These are phyloP conservation scores for Hericium rajendrae DNA, from an alignment of 768 basidiomycete species.

Conservation along the genomic window DNA sequence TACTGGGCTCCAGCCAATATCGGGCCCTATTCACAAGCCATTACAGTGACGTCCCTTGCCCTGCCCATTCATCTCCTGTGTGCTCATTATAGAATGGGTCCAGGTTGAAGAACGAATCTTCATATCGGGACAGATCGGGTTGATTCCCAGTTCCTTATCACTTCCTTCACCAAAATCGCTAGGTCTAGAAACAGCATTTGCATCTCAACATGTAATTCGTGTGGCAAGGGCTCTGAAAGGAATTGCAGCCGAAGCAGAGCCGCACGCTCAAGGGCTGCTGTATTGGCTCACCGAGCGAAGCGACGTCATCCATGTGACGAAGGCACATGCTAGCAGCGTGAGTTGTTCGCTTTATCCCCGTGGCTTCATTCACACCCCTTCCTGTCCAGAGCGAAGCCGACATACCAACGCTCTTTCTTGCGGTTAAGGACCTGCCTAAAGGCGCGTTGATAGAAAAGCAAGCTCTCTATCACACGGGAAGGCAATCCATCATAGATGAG, in stretches of 20 bases:
- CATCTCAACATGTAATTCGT: slow-evolving; percentile 70
- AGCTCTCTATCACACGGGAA: slow-evolving; percentile 60
- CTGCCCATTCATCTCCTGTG: background rate
- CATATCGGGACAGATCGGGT: slow-evolving; percentile 91
- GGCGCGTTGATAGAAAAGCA: slow-evolving; percentile 71
- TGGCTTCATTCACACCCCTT: background rate
- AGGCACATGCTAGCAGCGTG: slow-evolving; percentile 19
- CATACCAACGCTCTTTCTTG: slow-evolving; percentile 45
- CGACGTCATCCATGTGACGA: slow-evolving; percentile 32
- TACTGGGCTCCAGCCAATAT: slow-evolving; percentile 99
- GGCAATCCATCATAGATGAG: slow-evolving; percentile 35
- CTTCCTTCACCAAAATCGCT: slow-evolving; percentile 55
- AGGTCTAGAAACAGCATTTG: slow-evolving; percentile 58
- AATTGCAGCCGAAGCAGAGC: slow-evolving; percentile 48
- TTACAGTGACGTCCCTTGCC: slow-evolving; percentile 44
- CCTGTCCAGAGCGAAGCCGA: slow-evolving; percentile 10
- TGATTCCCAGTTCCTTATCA: slow-evolving; percentile 64
- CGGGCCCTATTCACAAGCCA: slow-evolving; percentile 94
- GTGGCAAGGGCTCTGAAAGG: slow-evolving; percentile 51
- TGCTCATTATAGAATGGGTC: background rate
- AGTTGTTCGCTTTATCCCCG: background rate
- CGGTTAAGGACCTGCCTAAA: slow-evolving; percentile 60
- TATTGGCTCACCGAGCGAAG: slow-evolving; percentile 54
- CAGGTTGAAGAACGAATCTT: slow-evolving; percentile 74
- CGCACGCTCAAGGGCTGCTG: slow-evolving; percentile 52